Percentiles rank a stretch among this genome's conserved stretches.
phyloP scores from a whole-genome alignment of 805 yeast genomes.

The Tetrapisispora arboricola region DNA sequence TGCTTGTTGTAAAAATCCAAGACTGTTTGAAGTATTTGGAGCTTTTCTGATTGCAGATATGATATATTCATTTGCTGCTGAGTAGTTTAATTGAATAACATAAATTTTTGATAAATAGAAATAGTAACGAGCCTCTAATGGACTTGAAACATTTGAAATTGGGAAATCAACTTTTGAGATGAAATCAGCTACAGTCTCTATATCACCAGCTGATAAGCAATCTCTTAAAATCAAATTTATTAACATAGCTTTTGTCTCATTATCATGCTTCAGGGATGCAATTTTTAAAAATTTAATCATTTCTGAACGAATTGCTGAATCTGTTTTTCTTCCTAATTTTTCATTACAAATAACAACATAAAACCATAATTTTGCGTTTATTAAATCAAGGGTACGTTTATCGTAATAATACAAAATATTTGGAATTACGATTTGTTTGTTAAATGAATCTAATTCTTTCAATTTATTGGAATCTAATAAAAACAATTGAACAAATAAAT shows the following conservation, averaged over 20 bases:
- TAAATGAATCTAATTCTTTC: slow-evolving; percentile 42
- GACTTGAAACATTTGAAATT: slow-evolving; percentile 59
- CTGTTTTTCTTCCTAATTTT: slow-evolving; percentile 18
- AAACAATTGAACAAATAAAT: slow-evolving; percentile 67
- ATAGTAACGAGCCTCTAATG: slow-evolving; percentile 84
- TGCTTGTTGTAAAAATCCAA: slow-evolving; percentile 83
- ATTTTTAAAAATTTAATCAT: slow-evolving; percentile 71
- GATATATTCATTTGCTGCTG: slow-evolving; percentile 79
- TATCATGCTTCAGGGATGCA: slow-evolving; percentile 84
- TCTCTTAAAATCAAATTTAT: slow-evolving; percentile 79
- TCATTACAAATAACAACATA: slow-evolving; percentile 75
- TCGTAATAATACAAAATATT: slow-evolving; percentile 50
- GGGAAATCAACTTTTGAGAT: slow-evolving; percentile 88
- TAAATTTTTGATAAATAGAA: slow-evolving; percentile 85
- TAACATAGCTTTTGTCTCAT: slow-evolving; percentile 80
- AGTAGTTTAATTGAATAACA: slow-evolving; percentile 87
- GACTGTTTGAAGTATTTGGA: slow-evolving; percentile 77
- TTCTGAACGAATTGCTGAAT: slow-evolving; percentile 45
- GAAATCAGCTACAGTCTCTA: slow-evolving; percentile 79
- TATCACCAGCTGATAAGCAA: slow-evolving; percentile 67
- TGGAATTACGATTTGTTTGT: slow-evolving; percentile 39
- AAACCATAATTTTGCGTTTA: slow-evolving; percentile 89
- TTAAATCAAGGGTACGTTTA: slow-evolving; percentile 73
- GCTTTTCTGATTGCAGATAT: slow-evolving; percentile 95
- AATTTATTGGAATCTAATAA: slow-evolving; percentile 53